These are phyloP conservation scores for Barnettozyma vustinii DNA, from an alignment of 805 yeast genomes.

Conservation along the genomic window DNA sequence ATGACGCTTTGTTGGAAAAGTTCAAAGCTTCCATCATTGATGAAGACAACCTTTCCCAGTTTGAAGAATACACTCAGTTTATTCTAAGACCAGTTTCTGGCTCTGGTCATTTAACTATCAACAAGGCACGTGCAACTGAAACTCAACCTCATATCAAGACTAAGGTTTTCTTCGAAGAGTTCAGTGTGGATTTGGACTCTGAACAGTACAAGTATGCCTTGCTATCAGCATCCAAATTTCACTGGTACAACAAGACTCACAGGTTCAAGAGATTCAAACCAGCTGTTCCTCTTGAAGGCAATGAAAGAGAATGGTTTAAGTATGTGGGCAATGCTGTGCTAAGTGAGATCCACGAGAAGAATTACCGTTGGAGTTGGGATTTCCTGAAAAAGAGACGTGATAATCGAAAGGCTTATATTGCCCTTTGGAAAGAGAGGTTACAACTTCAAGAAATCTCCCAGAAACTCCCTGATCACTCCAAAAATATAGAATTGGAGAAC, in stretches of 20 bases:
- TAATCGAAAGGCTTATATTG: conserved; percentile 61
- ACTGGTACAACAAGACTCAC: conserved; percentile 70
- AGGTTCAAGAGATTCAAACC: conserved; percentile 75
- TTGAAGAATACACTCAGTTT: conserved; percentile 38
- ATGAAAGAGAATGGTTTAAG: conserved; percentile 75
- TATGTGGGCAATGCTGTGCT: conserved; percentile 76
- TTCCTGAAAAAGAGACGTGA: conserved; percentile 66
- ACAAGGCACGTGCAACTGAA: conserved; percentile 72
- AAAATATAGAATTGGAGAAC: conserved; percentile 36
- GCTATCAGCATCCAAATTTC: conserved; percentile 75
- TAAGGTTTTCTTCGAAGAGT: conserved; percentile 78
- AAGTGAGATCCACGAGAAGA: conserved; percentile 75
- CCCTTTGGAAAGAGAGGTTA: conserved; percentile 61
- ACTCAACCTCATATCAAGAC: conserved; percentile 63
- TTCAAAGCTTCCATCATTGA: conserved; percentile 42
- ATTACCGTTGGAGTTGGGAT: conserved; percentile 87
- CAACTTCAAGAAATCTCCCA: conserved; percentile 28
- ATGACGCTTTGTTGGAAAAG: conserved; percentile 40
- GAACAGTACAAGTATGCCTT: conserved; percentile 79
- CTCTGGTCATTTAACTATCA: conserved; percentile 71
- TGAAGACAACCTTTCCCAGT: conserved; percentile 28
- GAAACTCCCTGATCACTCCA: conserved; percentile 29
- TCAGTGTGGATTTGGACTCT: conserved; percentile 81
- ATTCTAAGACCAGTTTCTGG: conserved; percentile 87
- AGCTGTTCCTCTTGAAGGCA: conserved; percentile 38